These are phyloP conservation scores for Crucibulum laeve DNA, from an alignment of 768 basidiomycete species.

Conservation along the genomic window DNA sequence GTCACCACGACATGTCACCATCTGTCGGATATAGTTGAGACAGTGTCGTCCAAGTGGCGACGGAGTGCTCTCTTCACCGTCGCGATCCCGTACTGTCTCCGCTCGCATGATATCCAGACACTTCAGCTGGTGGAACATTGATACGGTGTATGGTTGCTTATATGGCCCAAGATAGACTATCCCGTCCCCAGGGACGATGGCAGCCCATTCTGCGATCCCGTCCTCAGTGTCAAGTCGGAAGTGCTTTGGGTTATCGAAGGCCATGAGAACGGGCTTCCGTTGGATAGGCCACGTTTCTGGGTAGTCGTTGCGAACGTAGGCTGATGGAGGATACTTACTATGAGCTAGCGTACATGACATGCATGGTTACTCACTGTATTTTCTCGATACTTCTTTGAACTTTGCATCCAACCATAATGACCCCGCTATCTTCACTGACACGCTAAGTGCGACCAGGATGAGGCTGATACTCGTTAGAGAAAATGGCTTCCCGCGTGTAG, in stretches of 20 bases:
- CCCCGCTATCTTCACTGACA: conserved; percentile 15
- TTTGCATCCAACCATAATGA: conserved; percentile 16
- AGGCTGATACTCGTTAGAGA: conserved; percentile 12
- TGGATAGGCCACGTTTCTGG: conserved; percentile 27
- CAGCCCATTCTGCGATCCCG: conserved; percentile 24
- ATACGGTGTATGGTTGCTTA: conserved; percentile 24
- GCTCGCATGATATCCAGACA: conserved; percentile 29
- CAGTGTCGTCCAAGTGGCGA: conserved; percentile 21
- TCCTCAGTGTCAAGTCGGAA: conserved; percentile 22
- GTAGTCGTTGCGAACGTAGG: conserved; percentile 24
- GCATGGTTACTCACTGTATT: conserved; percentile 18
- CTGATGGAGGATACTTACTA: conserved; percentile 12
- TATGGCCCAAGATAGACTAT: conserved; percentile 26
- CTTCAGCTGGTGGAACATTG: conserved; percentile 31
- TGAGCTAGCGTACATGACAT: neutral
- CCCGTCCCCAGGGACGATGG: conserved; percentile 23
- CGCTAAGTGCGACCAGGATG: conserved; percentile 12
- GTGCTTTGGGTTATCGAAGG: conserved; percentile 26
- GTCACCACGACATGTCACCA: conserved; percentile 26
- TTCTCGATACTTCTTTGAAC: conserved; percentile 14
- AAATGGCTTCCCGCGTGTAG: conserved; percentile 5
- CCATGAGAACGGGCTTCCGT: conserved; percentile 22
- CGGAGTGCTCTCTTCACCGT: conserved; percentile 11
- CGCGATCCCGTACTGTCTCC: conserved; percentile 18
- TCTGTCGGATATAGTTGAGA: conserved; percentile 29